Base-by-base conservation (phyloP, 805 yeast species). In the Zygosaccharomyces kombuchaensis region DNA sequence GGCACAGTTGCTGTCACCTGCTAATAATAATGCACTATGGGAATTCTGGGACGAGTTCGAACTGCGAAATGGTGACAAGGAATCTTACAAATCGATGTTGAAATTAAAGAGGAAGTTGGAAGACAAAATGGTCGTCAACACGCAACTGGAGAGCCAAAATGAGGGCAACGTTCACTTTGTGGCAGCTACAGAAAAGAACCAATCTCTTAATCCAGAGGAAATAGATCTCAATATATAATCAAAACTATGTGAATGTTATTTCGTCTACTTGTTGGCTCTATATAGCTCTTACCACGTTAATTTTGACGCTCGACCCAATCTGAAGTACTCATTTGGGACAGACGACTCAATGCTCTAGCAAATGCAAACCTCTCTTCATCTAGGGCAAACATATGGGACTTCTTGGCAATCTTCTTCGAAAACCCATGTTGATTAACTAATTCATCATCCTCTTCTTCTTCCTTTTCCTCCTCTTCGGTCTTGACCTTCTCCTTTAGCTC, bases 301-400 rank as follows among this genome's bases (percentile, higher is more conserved):
- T 38, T 26, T 14, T 38, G 30, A 17, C 51, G 60, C 45, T 83
- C 88, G 6, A 87, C 82, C 99, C 99, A 91, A 43, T 85, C 95
- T 21, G 82, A 82, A 4, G 96, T 84, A 54, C 95, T 83, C 97
- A 91, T 91, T 56, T 91, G 98, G 35, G 90, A 77, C 54, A 93
- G 73, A 62, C 99, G 80, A 56, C 93, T 83, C 47, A 91, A 72
- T 0, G 98, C 97, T 61, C 99, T 77, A 0, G 96, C 96, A 72
- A 91, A 91, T 16, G 99, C 99, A 70, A 91, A 93, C 64, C 84
- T 78, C 68, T 91, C 99, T 66, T 91, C 99, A 66, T 89, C 98
- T 34, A 93, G 76, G 5, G 86, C 87, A 69, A 93, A 91, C 77
- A 86, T 77, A 30, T 54, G 80, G 1, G 89, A 85, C 59, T 80